Evolutionary conservation across 2,329 filamentous ascomycete species (phyloP).

Genomic region (Aspergillus vadensis): DNA sequence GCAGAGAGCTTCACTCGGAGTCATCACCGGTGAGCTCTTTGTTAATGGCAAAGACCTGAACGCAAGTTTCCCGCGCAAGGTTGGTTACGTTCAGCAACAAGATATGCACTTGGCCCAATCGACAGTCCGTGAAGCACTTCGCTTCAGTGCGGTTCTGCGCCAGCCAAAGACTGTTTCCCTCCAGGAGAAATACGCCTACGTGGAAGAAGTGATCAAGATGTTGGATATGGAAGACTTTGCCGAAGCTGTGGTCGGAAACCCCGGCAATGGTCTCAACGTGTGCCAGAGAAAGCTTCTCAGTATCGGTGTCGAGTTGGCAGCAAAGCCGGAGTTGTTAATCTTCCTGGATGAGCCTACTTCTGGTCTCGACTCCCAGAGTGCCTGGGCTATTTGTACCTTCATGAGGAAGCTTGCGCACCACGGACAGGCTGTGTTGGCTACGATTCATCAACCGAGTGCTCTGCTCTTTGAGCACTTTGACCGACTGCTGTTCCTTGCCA

Average conservation of each 20-base stretch:
- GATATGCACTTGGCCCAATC: slow-evolving; percentile 78
- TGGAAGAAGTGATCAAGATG: slow-evolving; percentile 72
- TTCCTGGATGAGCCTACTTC: slow-evolving; percentile 93
- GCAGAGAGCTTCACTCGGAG: slow-evolving; percentile 59
- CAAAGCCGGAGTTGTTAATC: slow-evolving; percentile 81
- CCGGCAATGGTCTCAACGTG: slow-evolving; percentile 69
- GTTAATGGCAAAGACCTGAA: slow-evolving; percentile 61
- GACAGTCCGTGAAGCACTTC: slow-evolving; percentile 81
- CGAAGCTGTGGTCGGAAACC: slow-evolving; percentile 84
- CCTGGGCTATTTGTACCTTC: slow-evolving; percentile 82
- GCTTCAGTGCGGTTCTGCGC: slow-evolving; percentile 81
- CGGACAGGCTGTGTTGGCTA: slow-evolving; percentile 87
- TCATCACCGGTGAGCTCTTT: slow-evolving; percentile 65
- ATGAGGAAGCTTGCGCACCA: slow-evolving; percentile 82
- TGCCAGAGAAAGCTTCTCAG: slow-evolving; percentile 72
- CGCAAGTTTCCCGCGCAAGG: slow-evolving; percentile 59
- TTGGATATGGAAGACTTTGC: slow-evolving; percentile 86
- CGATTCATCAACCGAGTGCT: slow-evolving; percentile 88
- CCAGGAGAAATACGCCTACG: slow-evolving; percentile 77
- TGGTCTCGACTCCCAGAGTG: slow-evolving; percentile 85
- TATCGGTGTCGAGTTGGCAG: slow-evolving; percentile 90
- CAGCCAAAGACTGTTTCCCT: slow-evolving; percentile 70
- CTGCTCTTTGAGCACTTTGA: slow-evolving; percentile 86
- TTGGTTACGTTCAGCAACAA: slow-evolving; percentile 68
- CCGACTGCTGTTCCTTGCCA: slow-evolving; percentile 61